Base-by-base conservation (phyloP, 495 filamentous ascomycete species). In the Aspergillus incahuasiensis region DNA sequence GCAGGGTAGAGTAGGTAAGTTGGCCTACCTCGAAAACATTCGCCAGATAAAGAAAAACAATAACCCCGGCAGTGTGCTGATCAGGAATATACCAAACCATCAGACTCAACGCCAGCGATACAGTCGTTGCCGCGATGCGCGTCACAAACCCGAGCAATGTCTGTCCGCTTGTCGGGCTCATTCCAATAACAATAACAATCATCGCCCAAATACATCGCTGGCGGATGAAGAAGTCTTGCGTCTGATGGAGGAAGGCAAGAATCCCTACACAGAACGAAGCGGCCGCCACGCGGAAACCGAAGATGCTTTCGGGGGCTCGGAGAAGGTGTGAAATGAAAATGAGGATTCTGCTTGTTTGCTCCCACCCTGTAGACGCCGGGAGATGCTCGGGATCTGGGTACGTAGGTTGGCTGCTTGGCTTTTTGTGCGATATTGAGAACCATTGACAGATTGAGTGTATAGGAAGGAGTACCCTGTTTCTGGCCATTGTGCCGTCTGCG, bases 11-110 rank as follows among this genome's bases (percentile, higher is more conserved):
- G n/a, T n/a, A n/a, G n/a, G n/a, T n/a, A n/a, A n/a, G n/a, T n/a
- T n/a, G 6, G 9, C 32, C 44, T 57, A 84, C 80, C 53, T 79
- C 80, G 32, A 86, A 61, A n/a, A 85, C 79, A 32, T 85, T 73
- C 46, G 85, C 88, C 7, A 91, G 48, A 67, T 82, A 90, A 12
- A 88, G 67, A 56, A 86, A 81, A 6, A 90, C 78, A 22, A 90
- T 80, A 16, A 84, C 76, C 0, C 87, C 87, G 0, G 83, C 63
- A 0, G 79, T 79, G 5, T 81, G 75, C 2, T 79, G 78, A 56
- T 86, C 76, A 0, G 87, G 86, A 24, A 91, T 90, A 57, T 91
- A 92, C 82, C 85, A 92, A 15, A 86, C 82, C 16, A 88, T 69
- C 46, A 83, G 74, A 9, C 82, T 79, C 7, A 82, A 68, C 0